Conservation (phyloP, 225 moss, liverwort and hornwort species). For the Sphagnum tenellum region DNA sequence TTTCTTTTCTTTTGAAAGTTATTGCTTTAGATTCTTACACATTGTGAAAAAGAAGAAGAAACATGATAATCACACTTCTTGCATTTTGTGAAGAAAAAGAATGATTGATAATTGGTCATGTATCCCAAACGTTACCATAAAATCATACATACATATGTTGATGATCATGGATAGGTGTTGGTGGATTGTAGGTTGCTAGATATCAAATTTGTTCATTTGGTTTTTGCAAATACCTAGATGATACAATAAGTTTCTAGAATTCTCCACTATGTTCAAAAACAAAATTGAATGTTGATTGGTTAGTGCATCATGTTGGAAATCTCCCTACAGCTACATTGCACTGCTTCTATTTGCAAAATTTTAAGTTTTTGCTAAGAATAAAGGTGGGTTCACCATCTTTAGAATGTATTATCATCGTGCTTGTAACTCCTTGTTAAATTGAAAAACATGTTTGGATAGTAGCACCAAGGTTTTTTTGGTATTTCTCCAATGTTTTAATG, state of each 20-base stretch:
- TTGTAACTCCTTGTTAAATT: too few species aligned
- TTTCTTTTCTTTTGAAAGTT: background rate
- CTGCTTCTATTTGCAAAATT: conserved; percentile 71
- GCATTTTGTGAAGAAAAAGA: background rate
- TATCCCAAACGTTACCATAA: too few species aligned
- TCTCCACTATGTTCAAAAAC: background rate
- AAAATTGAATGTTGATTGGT: background rate
- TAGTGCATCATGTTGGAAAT: conserved; percentile 50
- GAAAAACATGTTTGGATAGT: too few species aligned
- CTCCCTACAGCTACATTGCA: conserved; percentile 35
- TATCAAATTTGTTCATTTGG: background rate
- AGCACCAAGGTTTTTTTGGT: too few species aligned
- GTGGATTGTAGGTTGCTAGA: background rate
- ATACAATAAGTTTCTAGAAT: background rate
- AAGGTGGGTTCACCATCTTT: conserved; percentile 23
- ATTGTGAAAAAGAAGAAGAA: background rate
- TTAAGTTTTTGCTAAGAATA: conserved; percentile 61
- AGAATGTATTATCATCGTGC: background rate
- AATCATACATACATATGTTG: too few species aligned
- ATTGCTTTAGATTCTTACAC: background rate
- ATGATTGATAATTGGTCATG: too few species aligned
- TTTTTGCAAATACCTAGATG: too few species aligned
- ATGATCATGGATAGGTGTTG: background rate
- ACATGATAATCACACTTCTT: background rate
- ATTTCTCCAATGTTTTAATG: background rate